phyloP scores from a whole-genome alignment of 2,329 filamentous ascomycete genomes.

The Botrytis byssoidea region DNA sequence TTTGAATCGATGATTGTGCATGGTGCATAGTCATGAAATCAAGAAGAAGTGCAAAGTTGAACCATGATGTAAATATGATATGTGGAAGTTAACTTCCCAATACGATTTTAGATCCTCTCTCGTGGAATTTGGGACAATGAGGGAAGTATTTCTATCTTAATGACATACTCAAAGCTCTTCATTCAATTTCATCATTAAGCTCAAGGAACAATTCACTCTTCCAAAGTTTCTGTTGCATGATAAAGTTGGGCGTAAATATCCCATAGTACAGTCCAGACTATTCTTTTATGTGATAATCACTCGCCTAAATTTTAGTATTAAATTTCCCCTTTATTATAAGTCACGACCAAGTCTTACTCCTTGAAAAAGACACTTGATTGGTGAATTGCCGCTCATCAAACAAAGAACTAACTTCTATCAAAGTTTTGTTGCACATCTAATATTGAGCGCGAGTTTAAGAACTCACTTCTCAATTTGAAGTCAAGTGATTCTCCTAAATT shows the following conservation, averaged over 20 bases:
- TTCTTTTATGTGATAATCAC: background rate
- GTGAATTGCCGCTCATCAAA: background rate
- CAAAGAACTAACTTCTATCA: fast-evolving
- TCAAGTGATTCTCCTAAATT: background rate
- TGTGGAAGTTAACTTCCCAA: too few species aligned
- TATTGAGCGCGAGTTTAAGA: background rate
- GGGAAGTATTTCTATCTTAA: background rate
- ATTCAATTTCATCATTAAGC: background rate
- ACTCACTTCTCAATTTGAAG: fast-evolving
- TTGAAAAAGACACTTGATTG: background rate
- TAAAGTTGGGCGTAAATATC: background rate
- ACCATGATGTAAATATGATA: too few species aligned
- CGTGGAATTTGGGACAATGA: too few species aligned
- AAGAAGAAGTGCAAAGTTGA: too few species aligned
- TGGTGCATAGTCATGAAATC: too few species aligned
- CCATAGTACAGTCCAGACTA: background rate
- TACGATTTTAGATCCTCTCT: background rate
- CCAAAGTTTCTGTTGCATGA: background rate
- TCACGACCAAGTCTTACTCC: fast-evolving
- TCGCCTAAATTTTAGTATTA: background rate
- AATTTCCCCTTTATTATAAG: too few species aligned
- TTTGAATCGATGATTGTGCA: too few species aligned
- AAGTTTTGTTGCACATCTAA: background rate
- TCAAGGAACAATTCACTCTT: background rate
- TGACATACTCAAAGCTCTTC: background rate